Evolutionary conservation across 2,329 filamentous ascomycete genomes (phyloP), one percentile per base, ranked within the genome.

Genomic region (Dactylonectria estremocensis): DNA sequence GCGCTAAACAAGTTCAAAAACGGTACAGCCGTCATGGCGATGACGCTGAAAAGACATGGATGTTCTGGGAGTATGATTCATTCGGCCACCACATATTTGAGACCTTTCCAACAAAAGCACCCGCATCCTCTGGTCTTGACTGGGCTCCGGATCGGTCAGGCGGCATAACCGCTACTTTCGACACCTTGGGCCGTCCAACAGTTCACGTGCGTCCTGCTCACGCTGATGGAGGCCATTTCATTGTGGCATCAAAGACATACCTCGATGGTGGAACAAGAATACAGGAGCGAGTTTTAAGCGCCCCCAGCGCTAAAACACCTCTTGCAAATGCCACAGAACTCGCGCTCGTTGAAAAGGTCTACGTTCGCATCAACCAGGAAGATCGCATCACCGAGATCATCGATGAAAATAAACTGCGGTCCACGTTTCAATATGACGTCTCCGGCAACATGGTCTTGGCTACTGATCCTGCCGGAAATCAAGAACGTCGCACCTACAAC

Each of bases 1-100:
- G 45, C 45, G 45, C 45, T n/a, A n/a, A n/a, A 48, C 45, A 48
- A 48, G 45, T 48, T n/a, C 45, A n/a, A n/a, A 48, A 48, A 48
- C 10, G 45, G 16, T 48, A 48, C 45, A 48, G 45, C 45, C 45
- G 16, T 9, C 45, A 48, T 48, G 45, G 45, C 45, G 16, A 48
- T n/a, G 45, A 48, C 20, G 11, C 45, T 48, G 45, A 48, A n/a
- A 9, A 48, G 16, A 52, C 49, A 11, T 52, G 49, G 49, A 52
- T 28, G 49, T 24, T 28, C 24, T 52, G 49, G 49, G 24, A 24
- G 24, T 52, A 52, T 52, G 24, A 52, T 52, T 28, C 49, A 33
- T n/a, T 9, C 49, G 49, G 49, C 20, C 20, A 31, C 14, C 49
- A n/a, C 16, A 24, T 11, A 52, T 52, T 52, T 20, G 49, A 52